phyloP scores from a whole-genome alignment of 2,329 filamentous ascomycete genomes.

The Cercospora nicotianae region DNA sequence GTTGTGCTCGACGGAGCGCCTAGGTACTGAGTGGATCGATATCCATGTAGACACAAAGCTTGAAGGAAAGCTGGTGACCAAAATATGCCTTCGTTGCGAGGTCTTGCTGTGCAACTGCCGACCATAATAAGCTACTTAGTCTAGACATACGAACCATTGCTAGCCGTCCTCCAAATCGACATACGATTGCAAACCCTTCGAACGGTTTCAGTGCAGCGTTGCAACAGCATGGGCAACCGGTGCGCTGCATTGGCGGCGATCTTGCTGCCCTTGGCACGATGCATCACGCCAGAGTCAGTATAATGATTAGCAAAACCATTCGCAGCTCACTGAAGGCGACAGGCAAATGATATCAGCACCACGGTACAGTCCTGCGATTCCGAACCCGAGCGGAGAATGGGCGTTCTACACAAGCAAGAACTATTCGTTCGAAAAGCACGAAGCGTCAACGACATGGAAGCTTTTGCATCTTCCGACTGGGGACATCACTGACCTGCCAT shows the following conservation, averaged over 20 bases:
- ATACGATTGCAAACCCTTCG: not conserved
- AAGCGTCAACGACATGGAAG: slow-evolving; percentile 29
- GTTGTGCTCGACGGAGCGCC: not conserved
- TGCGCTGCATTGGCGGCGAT: slow-evolving; percentile 7
- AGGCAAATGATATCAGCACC: slow-evolving; percentile 34
- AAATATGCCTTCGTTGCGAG: not conserved
- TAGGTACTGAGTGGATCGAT: not conserved
- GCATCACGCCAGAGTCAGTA: slow-evolving; percentile 24
- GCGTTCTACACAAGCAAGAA: slow-evolving; percentile 29
- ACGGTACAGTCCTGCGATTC: slow-evolving; percentile 27
- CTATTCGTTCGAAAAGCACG: slow-evolving; percentile 31
- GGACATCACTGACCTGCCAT: slow-evolving; percentile 29
- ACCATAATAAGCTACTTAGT: not conserved
- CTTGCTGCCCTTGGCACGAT: slow-evolving; percentile 9
- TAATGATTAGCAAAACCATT: not conserved
- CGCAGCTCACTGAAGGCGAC: slow-evolving; percentile 11
- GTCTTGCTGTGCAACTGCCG: not conserved
- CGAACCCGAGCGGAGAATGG: slow-evolving; percentile 38
- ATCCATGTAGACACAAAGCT: not conserved
- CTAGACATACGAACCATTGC: not conserved
- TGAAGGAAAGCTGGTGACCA: not conserved
- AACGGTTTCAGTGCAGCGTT: not conserved
- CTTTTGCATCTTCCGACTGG: slow-evolving; percentile 28
- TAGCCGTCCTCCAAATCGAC: not conserved
- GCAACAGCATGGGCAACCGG: not conserved